These are phyloP conservation scores for Penicillium brasilianum DNA, from an alignment of 2,329 filamentous ascomycete genomes.

Conservation along the genomic window DNA sequence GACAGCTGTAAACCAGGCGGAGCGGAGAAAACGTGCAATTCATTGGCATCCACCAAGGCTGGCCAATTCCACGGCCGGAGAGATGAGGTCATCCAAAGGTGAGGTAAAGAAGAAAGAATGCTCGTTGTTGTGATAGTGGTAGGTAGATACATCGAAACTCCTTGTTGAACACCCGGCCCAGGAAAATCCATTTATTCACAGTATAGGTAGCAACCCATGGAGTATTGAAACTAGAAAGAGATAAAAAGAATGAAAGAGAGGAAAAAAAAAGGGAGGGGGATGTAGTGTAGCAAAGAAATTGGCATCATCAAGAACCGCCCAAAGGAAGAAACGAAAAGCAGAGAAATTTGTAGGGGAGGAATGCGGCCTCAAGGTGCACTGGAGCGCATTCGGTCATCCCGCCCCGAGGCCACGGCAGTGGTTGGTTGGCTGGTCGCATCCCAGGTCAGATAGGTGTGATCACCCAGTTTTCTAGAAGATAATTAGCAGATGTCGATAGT, in stretches of 20 bases:
- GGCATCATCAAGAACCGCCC: not conserved
- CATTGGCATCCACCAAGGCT: constrained; percentile 18
- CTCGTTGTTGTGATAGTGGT: constrained; percentile 27
- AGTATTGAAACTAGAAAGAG: constrained; percentile 13
- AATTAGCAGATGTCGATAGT: constrained; percentile 2
- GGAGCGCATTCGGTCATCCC: constrained; percentile 57
- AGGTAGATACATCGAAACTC: constrained; percentile 31
- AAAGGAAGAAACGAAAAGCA: constrained; percentile 6
- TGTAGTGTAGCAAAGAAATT: constrained; percentile 7
- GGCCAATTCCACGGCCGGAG: constrained; percentile 7
- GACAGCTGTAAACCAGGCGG: constrained; percentile 4
- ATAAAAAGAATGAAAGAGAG: too few relatives aligned
- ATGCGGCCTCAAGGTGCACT: constrained; percentile 15
- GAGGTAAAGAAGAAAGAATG: constrained; percentile 19
- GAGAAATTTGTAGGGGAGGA: not conserved
- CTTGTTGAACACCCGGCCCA: constrained; percentile 26
- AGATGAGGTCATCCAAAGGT: constrained; percentile 24
- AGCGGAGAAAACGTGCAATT: constrained; percentile 1
- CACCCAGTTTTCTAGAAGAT: constrained; percentile 82
- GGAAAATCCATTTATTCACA: constrained; percentile 29
- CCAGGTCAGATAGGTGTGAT: constrained; percentile 97
- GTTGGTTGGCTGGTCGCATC: constrained; percentile 70
- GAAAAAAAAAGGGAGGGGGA: constrained; percentile 9
- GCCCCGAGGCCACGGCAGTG: constrained; percentile 60
- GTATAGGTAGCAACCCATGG: constrained; percentile 10